These are phyloP conservation scores for Anisodus acutangulus DNA, from an alignment of 257 asterid genomes.

Conservation along the genomic window DNA sequence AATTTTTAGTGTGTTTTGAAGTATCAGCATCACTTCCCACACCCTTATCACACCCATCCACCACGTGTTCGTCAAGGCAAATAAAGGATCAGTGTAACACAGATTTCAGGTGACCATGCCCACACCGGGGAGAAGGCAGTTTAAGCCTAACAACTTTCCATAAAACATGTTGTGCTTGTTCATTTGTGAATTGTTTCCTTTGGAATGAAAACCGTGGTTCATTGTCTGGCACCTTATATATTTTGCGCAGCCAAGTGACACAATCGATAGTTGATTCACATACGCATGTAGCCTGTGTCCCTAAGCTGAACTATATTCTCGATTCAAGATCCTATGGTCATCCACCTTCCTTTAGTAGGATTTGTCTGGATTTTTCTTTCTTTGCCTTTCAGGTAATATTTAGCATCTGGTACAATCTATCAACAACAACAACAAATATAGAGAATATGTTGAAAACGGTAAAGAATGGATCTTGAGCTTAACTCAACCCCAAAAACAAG, in stretches of 20 bases:
- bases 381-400: neutral
- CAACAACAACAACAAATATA: no score
- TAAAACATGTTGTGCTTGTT: neutral
- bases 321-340: neutral
- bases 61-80: neutral
- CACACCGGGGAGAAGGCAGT: neutral
- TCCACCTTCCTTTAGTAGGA: constrained; percentile 14
- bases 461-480: no score
- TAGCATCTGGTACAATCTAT: neutral
- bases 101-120: neutral
- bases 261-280: neutral
- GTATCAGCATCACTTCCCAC: neutral
- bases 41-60: neutral
- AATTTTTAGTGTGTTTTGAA: neutral
- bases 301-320: neutral
- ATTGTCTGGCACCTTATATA: neutral
- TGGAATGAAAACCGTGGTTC: neutral
- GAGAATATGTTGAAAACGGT: neutral
- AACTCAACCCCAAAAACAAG: no score
- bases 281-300: neutral
- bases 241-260: neutral
- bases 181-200: neutral
- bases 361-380: neutral
- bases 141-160: neutral
- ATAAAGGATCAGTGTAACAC: neutral